Evolutionary conservation across 2,329 filamentous ascomycete species (phyloP).

Genomic region (Alternaria novae-zelandiae): DNA sequence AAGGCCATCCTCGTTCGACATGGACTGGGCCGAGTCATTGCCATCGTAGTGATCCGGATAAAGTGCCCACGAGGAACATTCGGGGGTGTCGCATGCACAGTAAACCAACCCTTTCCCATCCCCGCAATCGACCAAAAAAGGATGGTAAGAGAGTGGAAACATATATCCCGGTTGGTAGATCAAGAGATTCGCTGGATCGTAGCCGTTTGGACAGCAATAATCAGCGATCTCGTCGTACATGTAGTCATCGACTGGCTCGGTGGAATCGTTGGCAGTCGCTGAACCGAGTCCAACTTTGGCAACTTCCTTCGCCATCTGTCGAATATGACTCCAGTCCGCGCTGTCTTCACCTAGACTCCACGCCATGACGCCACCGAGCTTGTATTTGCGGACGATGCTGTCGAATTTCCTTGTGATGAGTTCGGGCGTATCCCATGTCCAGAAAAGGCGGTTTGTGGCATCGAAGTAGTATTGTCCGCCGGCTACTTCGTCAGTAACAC

Average conservation of each 20-base stretch:
- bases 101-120: not conserved
- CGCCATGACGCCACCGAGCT: constrained; percentile 74
- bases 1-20: not conserved
- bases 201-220: not conserved
- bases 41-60: not conserved
- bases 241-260: not conserved
- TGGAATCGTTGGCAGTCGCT: not conserved
- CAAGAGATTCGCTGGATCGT: not conserved
- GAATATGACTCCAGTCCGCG: constrained; percentile 50
- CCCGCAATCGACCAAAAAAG: not conserved
- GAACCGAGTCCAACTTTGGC: not conserved
- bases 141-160: not conserved
- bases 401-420: constrained; percentile 68
- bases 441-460: constrained; percentile 64
- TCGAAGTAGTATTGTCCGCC: constrained; percentile 77
- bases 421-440: constrained; percentile 73
- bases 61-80: not conserved
- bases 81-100: not conserved
- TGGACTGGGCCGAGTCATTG: too few species aligned
- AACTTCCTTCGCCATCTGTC: constrained; percentile 47
- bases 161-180: not conserved
- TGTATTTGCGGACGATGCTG: constrained; percentile 61
- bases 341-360: constrained; percentile 76
- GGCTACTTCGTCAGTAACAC: constrained; percentile 61
- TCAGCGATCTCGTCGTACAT: not conserved